These are phyloP conservation scores for Albatrellus ellisii DNA, from an alignment of 768 basidiomycete genomes.

Conservation along the genomic window DNA sequence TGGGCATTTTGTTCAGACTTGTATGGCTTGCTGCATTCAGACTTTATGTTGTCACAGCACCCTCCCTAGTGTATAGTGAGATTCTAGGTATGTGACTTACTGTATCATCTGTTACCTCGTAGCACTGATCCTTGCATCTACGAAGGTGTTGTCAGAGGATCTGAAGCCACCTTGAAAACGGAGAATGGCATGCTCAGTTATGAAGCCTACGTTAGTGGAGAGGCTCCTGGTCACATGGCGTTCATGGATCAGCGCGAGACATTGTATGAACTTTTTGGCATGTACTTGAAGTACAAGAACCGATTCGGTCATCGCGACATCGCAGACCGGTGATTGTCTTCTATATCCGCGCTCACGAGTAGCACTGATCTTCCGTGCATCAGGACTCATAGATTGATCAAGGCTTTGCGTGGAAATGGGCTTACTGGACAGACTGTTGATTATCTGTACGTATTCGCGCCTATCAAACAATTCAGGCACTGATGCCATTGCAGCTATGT, in stretches of 20 bases:
- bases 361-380: not conserved
- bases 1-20: not conserved
- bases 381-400: slow-evolving; percentile 40
- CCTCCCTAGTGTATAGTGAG: slow-evolving; percentile 50
- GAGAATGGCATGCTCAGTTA: slow-evolving; percentile 6
- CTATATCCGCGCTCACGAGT: not conserved
- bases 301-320: slow-evolving; percentile 33
- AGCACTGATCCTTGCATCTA: not conserved
- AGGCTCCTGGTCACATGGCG: not conserved
- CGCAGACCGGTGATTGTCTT: slow-evolving; percentile 37
- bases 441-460: slow-evolving; percentile 30
- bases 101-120: too few relatives aligned
- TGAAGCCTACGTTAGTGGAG: slow-evolving; percentile 1
- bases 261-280: slow-evolving; percentile 28
- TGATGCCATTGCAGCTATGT: slow-evolving; percentile 34
- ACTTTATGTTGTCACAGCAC: slow-evolving; percentile 30
- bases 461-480: not conserved
- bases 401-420: slow-evolving; percentile 17
- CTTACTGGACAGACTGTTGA: slow-evolving; percentile 34
- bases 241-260: not conserved
- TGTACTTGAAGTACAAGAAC: slow-evolving; percentile 35
- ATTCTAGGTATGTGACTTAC: slow-evolving; percentile 35
- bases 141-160: slow-evolving; percentile 56
- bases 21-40: not conserved
- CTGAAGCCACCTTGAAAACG: slow-evolving; percentile 32